phyloP scores from a whole-genome alignment of 2,329 filamentous ascomycete species.

The Lojkania enalia region DNA sequence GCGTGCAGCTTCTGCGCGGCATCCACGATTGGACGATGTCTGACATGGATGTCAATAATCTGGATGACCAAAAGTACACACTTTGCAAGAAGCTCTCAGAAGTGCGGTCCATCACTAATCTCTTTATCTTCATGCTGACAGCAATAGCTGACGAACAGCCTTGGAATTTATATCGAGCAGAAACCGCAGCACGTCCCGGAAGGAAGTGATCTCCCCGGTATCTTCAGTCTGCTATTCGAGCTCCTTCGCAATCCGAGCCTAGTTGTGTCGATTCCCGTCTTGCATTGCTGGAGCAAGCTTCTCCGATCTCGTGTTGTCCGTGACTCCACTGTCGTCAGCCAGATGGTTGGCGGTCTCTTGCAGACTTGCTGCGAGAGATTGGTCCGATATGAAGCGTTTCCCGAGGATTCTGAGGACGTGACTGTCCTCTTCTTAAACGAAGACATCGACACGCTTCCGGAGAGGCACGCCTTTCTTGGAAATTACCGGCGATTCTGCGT shows the following conservation, averaged over 20 bases:
- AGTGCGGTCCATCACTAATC: constrained; percentile 52
- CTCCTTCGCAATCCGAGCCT: constrained; percentile 85
- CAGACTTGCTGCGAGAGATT: constrained; percentile 82
- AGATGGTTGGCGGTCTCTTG: constrained; percentile 73
- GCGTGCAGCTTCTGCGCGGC: constrained; percentile 70
- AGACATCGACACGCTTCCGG: constrained; percentile 92
- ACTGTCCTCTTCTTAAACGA: constrained; percentile 83
- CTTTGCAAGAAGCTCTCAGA: constrained; percentile 94
- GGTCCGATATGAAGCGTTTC: constrained; percentile 83
- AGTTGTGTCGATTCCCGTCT: constrained; percentile 87
- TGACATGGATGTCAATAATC: constrained; percentile 75
- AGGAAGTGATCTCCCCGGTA: constrained; percentile 69
- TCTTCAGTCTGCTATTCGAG: constrained; percentile 77
- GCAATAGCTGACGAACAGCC: constrained; percentile 74
- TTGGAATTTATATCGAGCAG: constrained; percentile 82
- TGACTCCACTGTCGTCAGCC: constrained; percentile 61
- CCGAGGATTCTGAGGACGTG: constrained; percentile 78
- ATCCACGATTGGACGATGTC: constrained; percentile 81
- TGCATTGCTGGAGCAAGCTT: constrained; percentile 87
- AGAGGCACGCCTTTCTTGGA: constrained; percentile 90
- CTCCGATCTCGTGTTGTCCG: constrained; percentile 73
- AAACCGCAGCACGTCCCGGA: constrained; percentile 69
- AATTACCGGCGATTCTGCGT: constrained; percentile 93
- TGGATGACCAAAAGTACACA: constrained; percentile 89
- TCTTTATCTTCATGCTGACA: constrained; percentile 22